Conservation (phyloP, 2,329 filamentous ascomycete species). For the Neopestalotiopsis sp. region DNA sequence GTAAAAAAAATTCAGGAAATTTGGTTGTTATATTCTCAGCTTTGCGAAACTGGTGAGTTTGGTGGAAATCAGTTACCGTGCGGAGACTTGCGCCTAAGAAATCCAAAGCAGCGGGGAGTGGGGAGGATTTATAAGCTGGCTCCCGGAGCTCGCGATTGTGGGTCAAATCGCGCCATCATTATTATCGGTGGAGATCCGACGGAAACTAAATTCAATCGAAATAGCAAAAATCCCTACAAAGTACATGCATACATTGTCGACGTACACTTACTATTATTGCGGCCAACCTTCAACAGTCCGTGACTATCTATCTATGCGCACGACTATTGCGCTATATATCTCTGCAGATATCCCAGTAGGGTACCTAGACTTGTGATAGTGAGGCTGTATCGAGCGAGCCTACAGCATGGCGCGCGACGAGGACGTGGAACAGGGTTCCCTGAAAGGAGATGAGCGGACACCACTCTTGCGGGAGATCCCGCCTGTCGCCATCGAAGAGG, state of each 20-base stretch:
- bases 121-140: background rate
- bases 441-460: constrained; percentile 14
- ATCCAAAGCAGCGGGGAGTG: background rate
- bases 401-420: constrained; percentile 8
- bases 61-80: no score
- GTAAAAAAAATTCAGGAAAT: no score
- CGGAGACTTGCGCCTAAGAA: no score
- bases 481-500: background rate
- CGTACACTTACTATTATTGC: no score
- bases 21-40: no score
- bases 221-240: background rate
- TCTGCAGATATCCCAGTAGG: no score
- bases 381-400: background rate
- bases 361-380: background rate
- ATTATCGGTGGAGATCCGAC: constrained; percentile 11
- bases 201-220: constrained; percentile 4
- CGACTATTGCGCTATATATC: no score
- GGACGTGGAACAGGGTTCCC: background rate
- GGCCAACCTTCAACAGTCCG: no score
- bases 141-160: constrained; percentile 13
- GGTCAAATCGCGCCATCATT: constrained; percentile 11
- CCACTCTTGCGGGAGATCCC: constrained; percentile 14
- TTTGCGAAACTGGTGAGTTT: no score
- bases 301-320: no score
- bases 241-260: no score